Evolutionary conservation across 2,329 filamentous ascomycete genomes (phyloP).

Genomic region (Xylaria sp.): DNA sequence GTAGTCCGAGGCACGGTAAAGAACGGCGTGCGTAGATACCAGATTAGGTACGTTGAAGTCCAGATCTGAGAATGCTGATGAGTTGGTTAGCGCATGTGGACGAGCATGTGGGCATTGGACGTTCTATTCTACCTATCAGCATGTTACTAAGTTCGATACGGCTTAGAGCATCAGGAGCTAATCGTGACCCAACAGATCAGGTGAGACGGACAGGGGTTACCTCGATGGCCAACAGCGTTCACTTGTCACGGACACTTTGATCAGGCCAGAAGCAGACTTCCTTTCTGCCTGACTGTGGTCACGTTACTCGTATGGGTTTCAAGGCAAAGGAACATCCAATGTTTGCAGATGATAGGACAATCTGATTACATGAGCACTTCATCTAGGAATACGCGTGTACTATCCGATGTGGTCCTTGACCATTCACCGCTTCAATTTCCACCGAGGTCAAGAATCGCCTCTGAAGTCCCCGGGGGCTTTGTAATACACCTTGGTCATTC

Average conservation of each 20-base stretch:
- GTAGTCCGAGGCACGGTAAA: constrained; percentile 3
- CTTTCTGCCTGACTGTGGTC: constrained; percentile 16
- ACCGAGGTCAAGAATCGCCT: background rate
- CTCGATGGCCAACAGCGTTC: constrained; percentile 2
- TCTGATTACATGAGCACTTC: constrained; percentile 3
- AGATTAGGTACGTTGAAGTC: background rate
- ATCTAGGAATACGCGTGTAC: background rate
- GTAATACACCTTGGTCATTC: constrained; percentile 6
- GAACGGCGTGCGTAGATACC: background rate
- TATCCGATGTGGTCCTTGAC: constrained; percentile 9
- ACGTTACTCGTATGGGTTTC: background rate
- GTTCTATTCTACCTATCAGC: constrained; percentile 12
- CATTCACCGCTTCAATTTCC: constrained; percentile 12
- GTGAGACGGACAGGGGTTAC: constrained; percentile 39
- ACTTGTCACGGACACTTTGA: background rate
- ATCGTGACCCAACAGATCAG: constrained; percentile 39
- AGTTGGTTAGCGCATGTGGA: constrained; percentile 27
- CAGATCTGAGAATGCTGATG: constrained; percentile 31
- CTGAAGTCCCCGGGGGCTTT: background rate
- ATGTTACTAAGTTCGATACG: background rate
- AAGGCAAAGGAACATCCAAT: background rate
- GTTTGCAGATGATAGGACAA: constrained; percentile 4
- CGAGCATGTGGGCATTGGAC: constrained; percentile 1
- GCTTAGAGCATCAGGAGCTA: constrained; percentile 34
- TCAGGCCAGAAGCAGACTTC: background rate